These are phyloP conservation scores for Lipomyces chichibuensis DNA, from an alignment of 805 yeast species.

Conservation along the genomic window DNA sequence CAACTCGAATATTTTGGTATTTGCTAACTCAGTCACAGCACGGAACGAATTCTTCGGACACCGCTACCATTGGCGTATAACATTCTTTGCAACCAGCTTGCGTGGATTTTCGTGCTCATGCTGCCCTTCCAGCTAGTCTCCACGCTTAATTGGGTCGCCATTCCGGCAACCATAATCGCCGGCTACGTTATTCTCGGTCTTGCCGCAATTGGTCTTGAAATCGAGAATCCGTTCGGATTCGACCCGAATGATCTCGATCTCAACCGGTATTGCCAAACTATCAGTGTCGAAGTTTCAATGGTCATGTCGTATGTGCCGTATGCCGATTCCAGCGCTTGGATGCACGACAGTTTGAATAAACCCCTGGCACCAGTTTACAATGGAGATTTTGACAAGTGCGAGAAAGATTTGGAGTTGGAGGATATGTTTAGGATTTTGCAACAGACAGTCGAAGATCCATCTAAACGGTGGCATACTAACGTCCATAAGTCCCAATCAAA, in stretches of 20 bases:
- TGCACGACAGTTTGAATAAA: constrained; percentile 20
- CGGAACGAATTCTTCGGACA: constrained; percentile 34
- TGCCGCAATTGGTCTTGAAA: constrained; percentile 35
- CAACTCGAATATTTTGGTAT: not conserved
- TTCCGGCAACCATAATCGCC: constrained; percentile 32
- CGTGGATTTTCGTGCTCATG: constrained; percentile 34
- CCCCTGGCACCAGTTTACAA: constrained; percentile 33
- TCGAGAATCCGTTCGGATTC: constrained; percentile 35
- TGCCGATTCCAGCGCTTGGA: constrained; percentile 26
- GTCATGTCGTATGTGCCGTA: constrained; percentile 30
- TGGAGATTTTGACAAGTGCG: constrained; percentile 21
- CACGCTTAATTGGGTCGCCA: constrained; percentile 33
- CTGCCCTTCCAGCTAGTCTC: constrained; percentile 35
- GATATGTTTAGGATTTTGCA: constrained; percentile 28
- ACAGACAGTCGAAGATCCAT: constrained; percentile 32
- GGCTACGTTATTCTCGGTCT: constrained; percentile 36
- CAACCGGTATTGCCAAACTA: constrained; percentile 32
- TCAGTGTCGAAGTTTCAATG: constrained; percentile 33
- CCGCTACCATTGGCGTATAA: constrained; percentile 36
- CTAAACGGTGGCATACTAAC: constrained; percentile 17
- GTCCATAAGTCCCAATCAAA: not conserved
- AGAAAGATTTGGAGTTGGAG: constrained; percentile 14
- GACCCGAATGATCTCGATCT: constrained; percentile 36
- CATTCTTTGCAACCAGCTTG: constrained; percentile 33
- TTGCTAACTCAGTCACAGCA: constrained; percentile 7